phyloP scores from a whole-genome alignment of 495 filamentous ascomycete genomes.

The Aspergillus sparsus region DNA sequence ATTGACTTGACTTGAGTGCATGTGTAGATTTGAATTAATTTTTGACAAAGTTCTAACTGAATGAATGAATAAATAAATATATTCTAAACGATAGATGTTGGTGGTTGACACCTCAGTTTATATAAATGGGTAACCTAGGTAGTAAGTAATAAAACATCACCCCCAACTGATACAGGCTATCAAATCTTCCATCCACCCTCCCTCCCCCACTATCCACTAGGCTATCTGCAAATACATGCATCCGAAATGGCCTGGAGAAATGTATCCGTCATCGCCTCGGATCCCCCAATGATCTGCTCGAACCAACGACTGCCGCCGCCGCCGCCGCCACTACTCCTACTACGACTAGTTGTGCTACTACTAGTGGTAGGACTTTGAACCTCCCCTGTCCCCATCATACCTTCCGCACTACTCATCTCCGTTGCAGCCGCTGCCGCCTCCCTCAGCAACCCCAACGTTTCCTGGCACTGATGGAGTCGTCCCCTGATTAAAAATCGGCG shows the following conservation, averaged over 20 bases:
- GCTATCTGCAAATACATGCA: conserved; percentile 36
- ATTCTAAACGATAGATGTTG: too few relatives aligned
- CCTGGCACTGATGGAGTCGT: conserved; percentile 35
- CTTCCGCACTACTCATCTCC: conserved; percentile 20
- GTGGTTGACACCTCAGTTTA: too few relatives aligned
- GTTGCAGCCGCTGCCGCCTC: conserved; percentile 10
- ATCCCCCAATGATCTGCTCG: conserved; percentile 38
- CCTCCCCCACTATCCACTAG: neutral
- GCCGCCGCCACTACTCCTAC: neutral
- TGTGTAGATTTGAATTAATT: too few relatives aligned
- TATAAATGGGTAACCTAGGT: too few relatives aligned
- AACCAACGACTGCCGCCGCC: conserved; percentile 29
- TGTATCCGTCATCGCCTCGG: conserved; percentile 36
- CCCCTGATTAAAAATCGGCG: conserved; percentile 36
- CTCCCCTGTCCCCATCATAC: neutral
- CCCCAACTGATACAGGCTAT: too few relatives aligned
- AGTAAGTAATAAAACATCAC: too few relatives aligned
- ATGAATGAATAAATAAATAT: too few relatives aligned
- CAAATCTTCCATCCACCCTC: too few relatives aligned
- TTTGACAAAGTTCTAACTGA: too few relatives aligned
- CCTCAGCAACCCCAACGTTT: conserved; percentile 32
- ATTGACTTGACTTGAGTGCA: too few relatives aligned
- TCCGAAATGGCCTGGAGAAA: conserved; percentile 36
- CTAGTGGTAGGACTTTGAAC: neutral
- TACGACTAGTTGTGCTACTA: too few relatives aligned